Percentiles rank a stretch among this genome's conserved stretches.
These are phyloP conservation scores for Gentiana macrophylla DNA, from an alignment of 257 asterid species.

Conservation along the genomic window DNA sequence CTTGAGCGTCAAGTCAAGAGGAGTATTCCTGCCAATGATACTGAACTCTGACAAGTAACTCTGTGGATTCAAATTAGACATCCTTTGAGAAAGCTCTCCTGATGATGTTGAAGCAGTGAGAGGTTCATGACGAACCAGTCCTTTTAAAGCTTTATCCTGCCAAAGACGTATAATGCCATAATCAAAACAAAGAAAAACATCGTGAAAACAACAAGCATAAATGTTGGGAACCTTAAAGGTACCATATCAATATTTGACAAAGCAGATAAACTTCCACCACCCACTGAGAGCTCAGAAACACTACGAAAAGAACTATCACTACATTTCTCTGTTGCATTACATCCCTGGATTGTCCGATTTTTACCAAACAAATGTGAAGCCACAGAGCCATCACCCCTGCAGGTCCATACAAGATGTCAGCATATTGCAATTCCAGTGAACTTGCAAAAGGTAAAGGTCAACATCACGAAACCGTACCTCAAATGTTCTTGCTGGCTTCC, in stretches of 20 bases:
- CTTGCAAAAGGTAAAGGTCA: constrained; percentile 4
- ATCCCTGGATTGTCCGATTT: constrained; percentile 20
- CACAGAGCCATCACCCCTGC: constrained; percentile 29
- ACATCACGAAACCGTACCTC: constrained; percentile 28
- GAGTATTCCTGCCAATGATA: constrained; percentile 51
- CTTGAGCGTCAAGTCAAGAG: constrained; percentile 83
- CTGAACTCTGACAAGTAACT: constrained; percentile 39
- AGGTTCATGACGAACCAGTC: constrained; percentile 53
- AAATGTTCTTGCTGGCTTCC: constrained; percentile 24
- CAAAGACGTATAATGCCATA: constrained; percentile 10
- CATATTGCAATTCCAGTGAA: constrained; percentile 2
- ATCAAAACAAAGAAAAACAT: background rate
- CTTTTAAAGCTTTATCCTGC: constrained; percentile 79
- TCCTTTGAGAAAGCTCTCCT: constrained; percentile 27
- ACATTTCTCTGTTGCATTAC: constrained; percentile 26
- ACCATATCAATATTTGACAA: constrained; percentile 68
- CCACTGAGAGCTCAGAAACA: constrained; percentile 50
- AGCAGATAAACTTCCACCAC: constrained; percentile 38
- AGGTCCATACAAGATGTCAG: constrained; percentile 15
- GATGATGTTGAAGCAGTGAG: constrained; percentile 30
- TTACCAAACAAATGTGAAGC: constrained; percentile 32
- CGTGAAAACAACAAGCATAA: background rate
- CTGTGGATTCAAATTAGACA: constrained; percentile 20
- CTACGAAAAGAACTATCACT: constrained; percentile 41
- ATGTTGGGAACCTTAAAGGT: constrained; percentile 12